Evolutionary conservation across 2,329 filamentous ascomycete species (phyloP).

Genomic region (Sclerotinia minor): DNA sequence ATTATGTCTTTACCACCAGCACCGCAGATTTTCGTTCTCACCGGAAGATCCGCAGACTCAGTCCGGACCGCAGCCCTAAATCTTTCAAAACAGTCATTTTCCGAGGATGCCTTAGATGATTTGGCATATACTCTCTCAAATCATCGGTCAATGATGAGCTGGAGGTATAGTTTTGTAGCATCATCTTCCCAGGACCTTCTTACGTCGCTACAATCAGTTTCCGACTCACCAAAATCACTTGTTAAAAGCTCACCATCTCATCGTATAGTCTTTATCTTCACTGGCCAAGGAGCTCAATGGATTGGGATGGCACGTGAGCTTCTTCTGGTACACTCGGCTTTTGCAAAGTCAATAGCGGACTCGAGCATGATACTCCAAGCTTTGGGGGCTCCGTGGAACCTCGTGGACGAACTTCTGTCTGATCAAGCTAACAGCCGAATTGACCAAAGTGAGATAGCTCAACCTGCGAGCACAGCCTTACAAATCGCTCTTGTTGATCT

Average conservation of each 20-base stretch:
- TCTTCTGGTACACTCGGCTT: not conserved
- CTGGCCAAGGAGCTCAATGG: conserved; percentile 40
- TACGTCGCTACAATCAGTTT: not conserved
- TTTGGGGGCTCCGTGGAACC: conserved; percentile 7
- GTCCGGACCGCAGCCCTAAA: not conserved
- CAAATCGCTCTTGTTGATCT: conserved; percentile 40
- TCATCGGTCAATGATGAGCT: conserved; percentile 21
- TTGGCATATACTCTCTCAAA: conserved; percentile 26
- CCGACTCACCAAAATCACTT: not conserved
- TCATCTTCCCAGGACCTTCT: not conserved
- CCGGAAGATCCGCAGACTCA: not conserved
- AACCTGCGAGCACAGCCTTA: conserved; percentile 35
- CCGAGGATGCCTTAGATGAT: conserved; percentile 19
- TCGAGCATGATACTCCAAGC: not conserved
- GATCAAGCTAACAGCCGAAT: conserved; percentile 34
- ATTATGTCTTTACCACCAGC: too few relatives aligned
- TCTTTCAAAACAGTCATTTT: not conserved
- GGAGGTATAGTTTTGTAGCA: conserved; percentile 18
- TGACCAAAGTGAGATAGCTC: conserved; percentile 32
- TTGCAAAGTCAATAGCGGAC: conserved; percentile 12
- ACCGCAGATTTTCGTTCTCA: not conserved
- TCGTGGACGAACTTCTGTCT: conserved; percentile 42
- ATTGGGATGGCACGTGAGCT: conserved; percentile 36
- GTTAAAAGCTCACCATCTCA: conserved; percentile 10
- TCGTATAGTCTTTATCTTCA: conserved; percentile 34